Conservation (phyloP, 176 grass and related monocot genomes). For the Saccharum officinarum region DNA sequence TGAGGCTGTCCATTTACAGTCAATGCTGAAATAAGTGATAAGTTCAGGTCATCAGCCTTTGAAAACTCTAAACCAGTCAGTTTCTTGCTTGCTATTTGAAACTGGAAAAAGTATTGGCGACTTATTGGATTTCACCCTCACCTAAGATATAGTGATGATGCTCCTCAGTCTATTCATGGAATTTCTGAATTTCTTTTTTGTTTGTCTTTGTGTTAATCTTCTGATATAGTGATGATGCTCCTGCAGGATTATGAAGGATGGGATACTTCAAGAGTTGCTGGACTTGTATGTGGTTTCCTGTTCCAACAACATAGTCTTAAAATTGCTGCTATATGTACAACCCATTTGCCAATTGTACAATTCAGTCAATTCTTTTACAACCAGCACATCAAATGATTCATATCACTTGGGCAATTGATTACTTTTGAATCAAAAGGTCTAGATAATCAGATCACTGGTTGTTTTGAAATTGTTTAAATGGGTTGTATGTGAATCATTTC, state of each 20-base stretch:
- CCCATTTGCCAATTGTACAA: background rate
- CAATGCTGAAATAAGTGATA: background rate
- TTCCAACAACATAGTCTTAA: no score
- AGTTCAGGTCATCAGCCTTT: background rate
- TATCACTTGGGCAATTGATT: background rate
- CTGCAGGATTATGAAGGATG: conserved; percentile 67
- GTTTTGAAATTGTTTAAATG: background rate
- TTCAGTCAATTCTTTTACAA: background rate
- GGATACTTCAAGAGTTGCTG: conserved; percentile 57
- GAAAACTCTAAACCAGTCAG: background rate
- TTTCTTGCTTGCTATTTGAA: conserved; percentile 5
- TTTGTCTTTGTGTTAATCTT: conserved; percentile 34
- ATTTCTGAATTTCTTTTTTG: background rate
- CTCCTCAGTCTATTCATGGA: background rate
- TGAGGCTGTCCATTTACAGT: background rate
- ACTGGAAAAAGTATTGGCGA: background rate
- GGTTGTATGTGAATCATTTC: background rate
- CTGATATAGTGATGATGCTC: conserved; percentile 28
- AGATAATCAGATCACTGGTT: background rate
- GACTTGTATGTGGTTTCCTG: conserved; percentile 53
- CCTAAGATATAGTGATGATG: background rate
- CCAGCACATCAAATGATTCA: background rate
- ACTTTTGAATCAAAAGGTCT: background rate
- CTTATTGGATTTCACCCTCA: background rate
- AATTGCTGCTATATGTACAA: no score